Evolutionary conservation across 2,329 filamentous ascomycete species (phyloP), one percentile per base, ranked within the genome.

Genomic region (Sporothrix dimorphospora): DNA sequence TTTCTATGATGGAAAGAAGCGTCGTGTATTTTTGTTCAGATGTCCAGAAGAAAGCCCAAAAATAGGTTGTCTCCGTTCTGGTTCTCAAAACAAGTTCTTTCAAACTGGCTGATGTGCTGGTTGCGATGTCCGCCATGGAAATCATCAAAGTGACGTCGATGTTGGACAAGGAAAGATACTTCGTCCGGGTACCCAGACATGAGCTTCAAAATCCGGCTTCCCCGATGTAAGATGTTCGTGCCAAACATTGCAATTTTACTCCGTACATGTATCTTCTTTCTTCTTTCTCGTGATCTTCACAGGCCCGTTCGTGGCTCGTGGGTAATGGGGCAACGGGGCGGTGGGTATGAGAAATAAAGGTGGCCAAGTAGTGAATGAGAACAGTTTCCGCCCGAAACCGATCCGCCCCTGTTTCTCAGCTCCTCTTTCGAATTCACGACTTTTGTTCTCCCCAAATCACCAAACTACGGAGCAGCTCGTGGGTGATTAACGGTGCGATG

Each of bases 191-290:
- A n/a, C n/a, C n/a, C n/a, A n/a, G n/a, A 21, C 5, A 38, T 59
- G 6, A 16, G 30, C 30, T 40, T 30, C 30, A 21, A 21, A 59
- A 12, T 27, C 21, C n/a, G 38, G 59, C 59, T 27, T 45, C 38
- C 21, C 59, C 38, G 59, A 45, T 40, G 71, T 72, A 70, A 70
- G 71, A 74, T 74, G 45, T 61, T 59, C 71, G 66, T 63, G 71
- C 71, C 71, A 72, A 73, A 74, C 66, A 69, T 30, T 40, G 40
- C 57, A 30, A 65, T 27, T 65, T 45, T 14, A 42, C 38, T 40
- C 38, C 38, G 38, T 47, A 66, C 63, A 49, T 8, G n/a, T 12
- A 65, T 8, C 1, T 7, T 24, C 34, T 42, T 14, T 7, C 42
- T 34, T 42, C 34, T 6, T 63, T 24, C 57, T 63, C 57, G 34